Percentiles rank a stretch among this genome's conserved stretches.
phyloP scores from a whole-genome alignment of 2,329 filamentous ascomycete species.

The Verticillium zaregamsianum region DNA sequence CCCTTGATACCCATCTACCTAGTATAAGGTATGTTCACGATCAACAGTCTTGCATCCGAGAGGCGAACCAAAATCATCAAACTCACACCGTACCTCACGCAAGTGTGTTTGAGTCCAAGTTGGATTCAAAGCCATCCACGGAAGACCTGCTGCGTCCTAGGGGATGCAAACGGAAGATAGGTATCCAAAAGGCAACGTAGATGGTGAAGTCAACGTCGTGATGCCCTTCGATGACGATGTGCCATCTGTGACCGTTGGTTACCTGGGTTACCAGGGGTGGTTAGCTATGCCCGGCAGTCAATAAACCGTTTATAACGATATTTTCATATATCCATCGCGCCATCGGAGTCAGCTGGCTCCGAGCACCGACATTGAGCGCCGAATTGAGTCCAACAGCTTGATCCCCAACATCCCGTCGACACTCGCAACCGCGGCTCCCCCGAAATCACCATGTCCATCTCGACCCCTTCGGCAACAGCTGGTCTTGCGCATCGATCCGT shows the following conservation, averaged over 20 bases:
- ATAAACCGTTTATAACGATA: not conserved
- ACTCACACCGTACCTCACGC: too few relatives aligned
- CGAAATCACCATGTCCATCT: not conserved
- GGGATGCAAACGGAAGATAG: too few relatives aligned
- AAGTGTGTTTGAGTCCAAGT: too few relatives aligned
- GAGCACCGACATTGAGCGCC: not conserved
- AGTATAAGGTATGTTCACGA: not conserved
- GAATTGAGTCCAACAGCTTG: not conserved
- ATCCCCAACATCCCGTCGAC: not conserved
- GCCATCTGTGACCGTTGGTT: not conserved
- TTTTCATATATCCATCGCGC: not conserved
- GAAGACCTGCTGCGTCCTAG: too few relatives aligned
- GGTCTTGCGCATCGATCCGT: conserved; percentile 53
- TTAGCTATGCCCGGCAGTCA: not conserved
- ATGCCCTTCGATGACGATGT: not conserved
- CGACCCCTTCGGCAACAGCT: not conserved
- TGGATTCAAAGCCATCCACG: too few relatives aligned
- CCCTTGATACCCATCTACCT: conserved; percentile 61
- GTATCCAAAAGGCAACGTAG: not conserved
- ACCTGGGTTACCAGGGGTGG: not conserved
- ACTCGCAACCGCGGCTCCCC: not conserved
- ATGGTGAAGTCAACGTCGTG: not conserved
- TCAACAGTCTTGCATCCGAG: not conserved
- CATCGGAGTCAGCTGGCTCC: not conserved
- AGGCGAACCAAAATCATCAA: not conserved